Percentiles rank a stretch among this genome's conserved stretches.
Evolutionary conservation across 768 basidiomycete genomes (phyloP).

Genomic region (Tylopilus vinaceipallidus): DNA sequence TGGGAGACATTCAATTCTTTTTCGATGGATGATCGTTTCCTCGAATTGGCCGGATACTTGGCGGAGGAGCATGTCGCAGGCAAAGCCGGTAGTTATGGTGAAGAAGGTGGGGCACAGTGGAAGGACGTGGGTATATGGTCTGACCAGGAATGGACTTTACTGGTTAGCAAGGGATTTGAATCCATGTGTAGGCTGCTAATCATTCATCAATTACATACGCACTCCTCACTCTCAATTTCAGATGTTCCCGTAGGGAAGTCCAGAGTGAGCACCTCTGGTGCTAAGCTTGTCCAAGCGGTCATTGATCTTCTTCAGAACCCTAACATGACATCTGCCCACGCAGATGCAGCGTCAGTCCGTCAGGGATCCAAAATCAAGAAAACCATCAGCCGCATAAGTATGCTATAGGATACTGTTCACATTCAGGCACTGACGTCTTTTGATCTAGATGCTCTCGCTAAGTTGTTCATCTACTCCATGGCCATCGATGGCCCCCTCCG

Average conservation of each 20-base stretch:
- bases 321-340: constrained; percentile 65
- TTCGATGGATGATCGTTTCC: constrained; percentile 68
- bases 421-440: neutral
- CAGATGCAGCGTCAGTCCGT: constrained; percentile 59
- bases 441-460: constrained; percentile 67
- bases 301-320: constrained; percentile 44
- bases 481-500: constrained; percentile 71
- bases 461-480: constrained; percentile 87
- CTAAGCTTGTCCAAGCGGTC: neutral
- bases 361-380: constrained; percentile 68
- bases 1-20: constrained; percentile 81
- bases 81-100: constrained; percentile 47
- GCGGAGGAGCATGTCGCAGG: constrained; percentile 75
- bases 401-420: neutral
- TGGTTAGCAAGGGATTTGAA: constrained; percentile 79
- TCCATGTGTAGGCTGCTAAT: constrained; percentile 61
- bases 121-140: constrained; percentile 91
- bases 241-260: constrained; percentile 56
- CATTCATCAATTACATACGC: constrained; percentile 15
- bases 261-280: constrained; percentile 42
- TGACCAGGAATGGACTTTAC: constrained; percentile 75
- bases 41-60: constrained; percentile 68
- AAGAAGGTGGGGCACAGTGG: constrained; percentile 58
- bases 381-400: constrained; percentile 50
- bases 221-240: constrained; percentile 36